Base-by-base conservation (phyloP, 2,329 filamentous ascomycete species). In the Didymosphaeria variabile region DNA sequence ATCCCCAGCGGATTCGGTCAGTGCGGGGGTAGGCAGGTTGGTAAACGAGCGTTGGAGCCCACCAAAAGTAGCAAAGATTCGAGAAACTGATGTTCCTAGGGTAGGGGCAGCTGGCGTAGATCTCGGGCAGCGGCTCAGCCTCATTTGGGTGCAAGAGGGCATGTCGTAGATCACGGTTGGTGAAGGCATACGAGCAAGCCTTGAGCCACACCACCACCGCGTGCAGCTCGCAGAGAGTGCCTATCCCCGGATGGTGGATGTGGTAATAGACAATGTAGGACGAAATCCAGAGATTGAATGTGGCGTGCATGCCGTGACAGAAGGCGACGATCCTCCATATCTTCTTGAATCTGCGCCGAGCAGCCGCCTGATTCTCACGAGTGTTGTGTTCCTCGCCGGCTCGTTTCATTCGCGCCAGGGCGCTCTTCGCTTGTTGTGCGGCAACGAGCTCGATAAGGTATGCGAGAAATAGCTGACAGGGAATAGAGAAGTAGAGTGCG, bases 141-240 rank as follows among this genome's bases (percentile, higher is more conserved):
- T 91, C 88, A 62, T 87, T 86, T 57, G 93, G 91, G 72, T 96
- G 91, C 23, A 98, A 85, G 75, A 93, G 92, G 19, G 94, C 93
- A 75, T 97, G 93, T 44, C 95, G 91, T 36, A 99, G 87, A 76
- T 99, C 95, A 66, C 95, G 90, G 79, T 99, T 99, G 29, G 95
- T 98, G 72, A 98, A 91, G 26, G 94, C 95, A 75, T 98, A 99
- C 0, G 94, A 97, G 66, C 93, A 92, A 34, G 91, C 94, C 83
- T 99, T 99, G 72, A 99, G 86, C 90, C 94, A 97, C 54, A 98
- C 94, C 58, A 98, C 91, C 71, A 98, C 89, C 65, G 94, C 93
- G 76, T 99, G 95, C 62, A 97, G 81, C 79, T 98, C 92, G 65
- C 91, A 93, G 52, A 97, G 82, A 0, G 93, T 97, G 45, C 95